Conservation (phyloP, 2,329 filamentous ascomycete genomes). For the Fusarium multiceps region DNA sequence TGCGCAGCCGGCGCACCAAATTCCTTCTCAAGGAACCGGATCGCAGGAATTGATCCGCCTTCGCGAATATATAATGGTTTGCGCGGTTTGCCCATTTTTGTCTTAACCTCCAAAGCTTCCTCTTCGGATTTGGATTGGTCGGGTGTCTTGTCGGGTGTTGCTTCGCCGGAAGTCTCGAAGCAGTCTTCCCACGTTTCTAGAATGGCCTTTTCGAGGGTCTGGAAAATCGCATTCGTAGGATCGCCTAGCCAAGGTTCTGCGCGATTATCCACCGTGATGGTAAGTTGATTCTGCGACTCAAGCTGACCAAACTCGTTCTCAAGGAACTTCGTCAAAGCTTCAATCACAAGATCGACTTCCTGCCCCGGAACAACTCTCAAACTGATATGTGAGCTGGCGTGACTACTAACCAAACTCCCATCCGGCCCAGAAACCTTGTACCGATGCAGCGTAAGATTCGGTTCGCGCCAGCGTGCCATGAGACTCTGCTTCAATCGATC, state of each 20-base stretch:
- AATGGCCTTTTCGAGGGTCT: conserved; percentile 86
- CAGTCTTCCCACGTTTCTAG: conserved; percentile 82
- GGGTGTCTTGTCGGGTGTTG: conserved; percentile 10
- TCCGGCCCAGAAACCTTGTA: conserved; percentile 94
- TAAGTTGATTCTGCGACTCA: conserved; percentile 82
- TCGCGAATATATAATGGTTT: conserved; percentile 94
- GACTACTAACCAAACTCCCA: conserved; percentile 89
- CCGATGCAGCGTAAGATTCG: conserved; percentile 91
- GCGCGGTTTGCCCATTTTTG: conserved; percentile 51
- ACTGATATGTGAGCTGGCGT: conserved; percentile 88
- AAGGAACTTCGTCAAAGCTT: conserved; percentile 74
- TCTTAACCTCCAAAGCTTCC: conserved; percentile 19
- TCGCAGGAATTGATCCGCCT: conserved; percentile 93
- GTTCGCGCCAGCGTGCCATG: conserved; percentile 95
- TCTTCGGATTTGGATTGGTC: conserved; percentile 11
- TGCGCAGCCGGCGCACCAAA: conserved; percentile 92
- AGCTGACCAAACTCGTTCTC: conserved; percentile 77
- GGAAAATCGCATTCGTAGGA: conserved; percentile 89
- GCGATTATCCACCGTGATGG: conserved; percentile 87
- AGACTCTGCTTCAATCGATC: conserved; percentile 83
- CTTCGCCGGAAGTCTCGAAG: conserved; percentile 48
- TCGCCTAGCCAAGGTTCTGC: conserved; percentile 97
- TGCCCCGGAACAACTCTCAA: conserved; percentile 94
- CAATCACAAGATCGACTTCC: conserved; percentile 81
- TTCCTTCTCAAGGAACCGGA: conserved; percentile 93